Evolutionary conservation across 331 rosid species (phyloP), one percentile per base, ranked within the genome.

Genomic region (Prunus yedoensis): DNA sequence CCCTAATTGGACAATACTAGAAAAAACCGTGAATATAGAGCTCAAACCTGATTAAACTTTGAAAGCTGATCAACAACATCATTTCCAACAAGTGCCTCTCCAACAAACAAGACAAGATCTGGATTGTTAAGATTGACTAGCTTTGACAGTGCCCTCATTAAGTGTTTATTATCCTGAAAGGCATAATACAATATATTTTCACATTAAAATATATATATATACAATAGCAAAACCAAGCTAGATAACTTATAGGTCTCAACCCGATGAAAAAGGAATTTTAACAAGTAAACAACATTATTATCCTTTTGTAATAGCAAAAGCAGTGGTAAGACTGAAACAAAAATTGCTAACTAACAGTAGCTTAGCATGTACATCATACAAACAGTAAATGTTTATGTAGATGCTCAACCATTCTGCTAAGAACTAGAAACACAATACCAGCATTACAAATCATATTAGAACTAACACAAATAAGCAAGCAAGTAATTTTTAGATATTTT

Each of bases 141-240:
- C 87, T 95, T 95, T 73, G 97, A 89, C 75, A 95, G 89, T 75
- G 99, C 97, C 83, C 97, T 95, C 97, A 95, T 95, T 83, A 95
- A 67, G 16, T 97, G 97, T 78, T 94, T 97, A 67, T 94, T 94
- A 79, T 94, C 99, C 97, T 94, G 89, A 74, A 79, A 85, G 53
- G 53, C 59, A 78, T 49, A 68, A 52, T 60, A 45, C 28, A 1
- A 45, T 14, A 57, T 14, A 66, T 53, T 45, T 53, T 35, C 2
- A 61, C 6, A 1, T 13, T 28, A 62, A 30, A 6, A 10, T 23
- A 62, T 18, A 25, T 28, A 28, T 28, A 28, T 28, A 3, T 11
- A 70, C 5, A 51, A 7, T 51, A 68, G n/a, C 56, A 15, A 9
- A 10, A 30, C 51, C 35, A 47, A 32, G 3, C 6, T 17, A 4